These are phyloP conservation scores for Paramecium sexaurelia DNA, from an alignment of 73 alveolate species.

Conservation along the genomic window DNA sequence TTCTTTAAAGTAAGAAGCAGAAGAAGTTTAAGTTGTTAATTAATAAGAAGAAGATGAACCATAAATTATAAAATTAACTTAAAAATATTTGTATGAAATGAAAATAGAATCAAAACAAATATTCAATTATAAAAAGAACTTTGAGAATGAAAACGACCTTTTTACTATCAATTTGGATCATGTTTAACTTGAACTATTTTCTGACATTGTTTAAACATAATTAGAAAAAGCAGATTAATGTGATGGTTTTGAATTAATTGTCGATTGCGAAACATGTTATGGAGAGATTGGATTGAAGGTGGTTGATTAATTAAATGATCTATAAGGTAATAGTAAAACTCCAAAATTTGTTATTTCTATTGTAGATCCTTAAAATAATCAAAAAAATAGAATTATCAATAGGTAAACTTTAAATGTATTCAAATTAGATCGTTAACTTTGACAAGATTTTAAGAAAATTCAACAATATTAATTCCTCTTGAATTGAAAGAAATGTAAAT, in stretches of 20 bases:
- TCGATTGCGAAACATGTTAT: slow-evolving; percentile 3
- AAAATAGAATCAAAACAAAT: neutral
- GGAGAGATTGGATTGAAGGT: neutral
- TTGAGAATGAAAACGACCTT: neutral
- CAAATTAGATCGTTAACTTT: neutral
- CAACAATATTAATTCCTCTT: neutral
- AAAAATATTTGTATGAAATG: neutral
- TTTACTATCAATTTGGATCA: neutral
- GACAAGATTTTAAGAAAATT: neutral
- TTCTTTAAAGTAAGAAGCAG: neutral
- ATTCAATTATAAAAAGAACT: neutral
- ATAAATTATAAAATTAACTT: neutral
- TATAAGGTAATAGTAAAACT: neutral
- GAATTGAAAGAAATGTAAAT: neutral
- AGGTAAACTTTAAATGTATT: neutral
- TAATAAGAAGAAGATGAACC: neutral
- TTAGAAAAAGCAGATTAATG: neutral
- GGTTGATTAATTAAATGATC: neutral
- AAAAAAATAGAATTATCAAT: neutral
- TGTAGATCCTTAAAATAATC: neutral
- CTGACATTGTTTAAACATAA: neutral
- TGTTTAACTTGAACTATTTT: neutral
- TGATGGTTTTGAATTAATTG: neutral
- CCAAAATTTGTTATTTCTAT: neutral
- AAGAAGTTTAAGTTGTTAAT: neutral